Evolutionary conservation across 495 filamentous ascomycete species (phyloP).

Genomic region (Cercophora samala): DNA sequence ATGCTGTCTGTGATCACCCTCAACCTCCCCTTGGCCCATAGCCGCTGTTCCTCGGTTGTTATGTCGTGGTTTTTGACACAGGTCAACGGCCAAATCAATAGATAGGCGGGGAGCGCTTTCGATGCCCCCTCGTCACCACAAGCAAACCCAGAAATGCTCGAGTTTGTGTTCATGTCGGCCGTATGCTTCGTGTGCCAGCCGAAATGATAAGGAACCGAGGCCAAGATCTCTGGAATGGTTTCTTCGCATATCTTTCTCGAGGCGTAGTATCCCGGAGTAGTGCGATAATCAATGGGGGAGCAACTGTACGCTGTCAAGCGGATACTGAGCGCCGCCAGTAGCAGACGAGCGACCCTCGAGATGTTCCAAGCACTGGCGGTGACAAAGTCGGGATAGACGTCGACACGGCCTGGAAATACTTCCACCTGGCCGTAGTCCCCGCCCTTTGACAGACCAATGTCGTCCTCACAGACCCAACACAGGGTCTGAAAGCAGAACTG

Average conservation of each 20-base stretch:
- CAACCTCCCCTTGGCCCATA: constrained; percentile 43
- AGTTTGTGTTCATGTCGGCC: constrained; percentile 16
- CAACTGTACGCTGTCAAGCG: constrained; percentile 48
- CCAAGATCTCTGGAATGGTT: constrained; percentile 47
- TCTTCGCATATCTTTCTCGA: constrained; percentile 39
- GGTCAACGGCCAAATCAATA: constrained; percentile 37
- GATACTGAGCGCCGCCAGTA: constrained; percentile 43
- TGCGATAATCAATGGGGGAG: constrained; percentile 49
- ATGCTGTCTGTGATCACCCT: constrained; percentile 39
- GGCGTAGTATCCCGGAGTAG: constrained; percentile 48
- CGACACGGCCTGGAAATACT: constrained; percentile 52
- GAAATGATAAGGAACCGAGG: constrained; percentile 51
- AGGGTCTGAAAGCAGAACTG: constrained; percentile 40
- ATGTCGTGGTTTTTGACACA: constrained; percentile 41
- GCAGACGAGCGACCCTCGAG: constrained; percentile 38
- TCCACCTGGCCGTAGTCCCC: constrained; percentile 39
- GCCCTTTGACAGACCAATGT: constrained; percentile 26
- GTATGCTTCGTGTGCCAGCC: constrained; percentile 43
- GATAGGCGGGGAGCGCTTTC: constrained; percentile 47
- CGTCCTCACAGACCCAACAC: constrained; percentile 46
- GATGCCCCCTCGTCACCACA: constrained; percentile 37
- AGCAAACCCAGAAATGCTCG: constrained; percentile 32
- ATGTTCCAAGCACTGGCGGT: constrained; percentile 47
- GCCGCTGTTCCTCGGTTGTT: constrained; percentile 45
- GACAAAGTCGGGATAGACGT: constrained; percentile 49